Evolutionary conservation across 148 eudicot genomes (phyloP), one percentile per base, ranked within the genome.

Genomic region (Silene conica): DNA sequence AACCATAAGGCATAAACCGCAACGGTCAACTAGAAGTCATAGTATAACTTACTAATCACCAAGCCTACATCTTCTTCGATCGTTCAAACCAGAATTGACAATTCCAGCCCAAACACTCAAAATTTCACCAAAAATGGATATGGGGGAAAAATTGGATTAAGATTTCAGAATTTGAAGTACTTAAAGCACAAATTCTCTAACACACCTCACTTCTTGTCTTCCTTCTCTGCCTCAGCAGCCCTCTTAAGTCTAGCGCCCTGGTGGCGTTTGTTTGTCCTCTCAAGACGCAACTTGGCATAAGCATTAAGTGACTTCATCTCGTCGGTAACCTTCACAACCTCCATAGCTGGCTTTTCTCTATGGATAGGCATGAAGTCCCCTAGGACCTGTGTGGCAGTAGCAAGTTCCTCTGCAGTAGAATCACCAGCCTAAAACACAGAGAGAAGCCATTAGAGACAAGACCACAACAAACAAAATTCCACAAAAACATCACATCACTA

Each of bases 221-320:
- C 90, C 78, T 89, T 85, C 76, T 83, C 87, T 3, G 89, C 88
- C 76, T 88, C 92, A 9, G 87, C 88, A 7, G 89, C 88, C 80
- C 31, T 85, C 87, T 84, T 86, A 80, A 63, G 26, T 70, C 90
- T 75, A 34, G 77, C 83, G 69, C 90, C 92, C 43, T 78, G 28
- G 48, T 89, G 87, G 60, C 87, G 83, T 48, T 74, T 68, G 70
- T 89, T 87, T 23, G 71, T 87, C 74, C 85, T 77, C 85, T 89
- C 88, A 22, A 85, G 21, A 19, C 88, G 88, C 43, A 89, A 72
- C 85, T 83, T 86, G 38, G 54, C 79, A 69, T 83, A 87, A 18
- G 89, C 91, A 13, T 78, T 84, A 78, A 86, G 80, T 12, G 85
- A 41, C 67, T 85, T 82, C 86, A 86, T 84, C 38, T 84, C 86